These are phyloP conservation scores for Ophiostoma novo-ulmi DNA, from an alignment of 2,329 filamentous ascomycete species.

Conservation along the genomic window DNA sequence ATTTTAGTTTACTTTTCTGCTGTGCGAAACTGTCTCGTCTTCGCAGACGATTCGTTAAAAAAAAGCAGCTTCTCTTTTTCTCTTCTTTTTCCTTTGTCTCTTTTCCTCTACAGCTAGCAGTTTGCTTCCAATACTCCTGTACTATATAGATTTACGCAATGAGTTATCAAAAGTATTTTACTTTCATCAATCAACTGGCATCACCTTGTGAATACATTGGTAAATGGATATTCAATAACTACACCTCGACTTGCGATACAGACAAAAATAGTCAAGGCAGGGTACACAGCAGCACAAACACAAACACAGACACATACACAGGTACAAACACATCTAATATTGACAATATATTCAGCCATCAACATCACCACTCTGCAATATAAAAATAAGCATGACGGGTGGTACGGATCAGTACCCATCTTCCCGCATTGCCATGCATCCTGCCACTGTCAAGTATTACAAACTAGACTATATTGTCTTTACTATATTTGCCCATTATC, in stretches of 20 bases:
- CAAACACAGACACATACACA: not conserved
- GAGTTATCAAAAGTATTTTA: conserved; percentile 6
- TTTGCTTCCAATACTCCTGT: conserved; percentile 15
- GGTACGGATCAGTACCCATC: not conserved
- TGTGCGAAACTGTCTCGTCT: not conserved
- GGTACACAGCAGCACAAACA: not conserved
- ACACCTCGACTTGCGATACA: not conserved
- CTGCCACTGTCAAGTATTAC: not conserved
- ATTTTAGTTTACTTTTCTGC: not conserved
- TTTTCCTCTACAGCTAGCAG: not conserved
- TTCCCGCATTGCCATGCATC: not conserved
- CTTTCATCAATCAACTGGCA: not conserved
- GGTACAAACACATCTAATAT: not conserved
- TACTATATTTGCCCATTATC: too few species aligned
- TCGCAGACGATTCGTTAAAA: not conserved
- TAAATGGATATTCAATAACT: too few species aligned
- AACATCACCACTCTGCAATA: not conserved
- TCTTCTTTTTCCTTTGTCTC: not conserved
- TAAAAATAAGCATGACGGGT: not conserved
- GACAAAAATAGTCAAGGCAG: not conserved
- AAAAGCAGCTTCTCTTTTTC: not conserved
- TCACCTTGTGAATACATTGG: too few species aligned
- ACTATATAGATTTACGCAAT: conserved; percentile 17
- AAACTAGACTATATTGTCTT: too few species aligned
- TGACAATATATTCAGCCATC: not conserved